phyloP scores from a whole-genome alignment of 169 alveolate genomes.

The Plasmodium berghei region DNA sequence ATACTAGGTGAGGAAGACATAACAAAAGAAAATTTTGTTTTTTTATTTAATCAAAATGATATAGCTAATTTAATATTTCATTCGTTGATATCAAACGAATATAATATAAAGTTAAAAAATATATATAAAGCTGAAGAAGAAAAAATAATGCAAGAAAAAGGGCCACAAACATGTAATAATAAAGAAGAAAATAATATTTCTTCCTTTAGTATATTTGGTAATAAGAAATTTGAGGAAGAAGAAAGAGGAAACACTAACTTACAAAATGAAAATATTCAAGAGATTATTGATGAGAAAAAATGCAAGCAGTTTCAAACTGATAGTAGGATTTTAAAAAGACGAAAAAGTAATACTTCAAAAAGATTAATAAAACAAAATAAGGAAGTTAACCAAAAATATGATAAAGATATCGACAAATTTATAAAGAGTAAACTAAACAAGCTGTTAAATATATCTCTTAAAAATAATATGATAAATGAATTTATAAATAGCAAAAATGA shows the following conservation, averaged over 20 bases:
- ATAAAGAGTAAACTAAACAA: constrained; percentile 17
- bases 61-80: constrained; percentile 11
- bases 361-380: background rate
- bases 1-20: background rate
- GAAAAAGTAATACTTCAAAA: background rate
- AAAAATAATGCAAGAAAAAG: constrained; percentile 6
- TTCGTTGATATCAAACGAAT: constrained; percentile 25
- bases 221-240: background rate
- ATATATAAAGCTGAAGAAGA: constrained; percentile 49
- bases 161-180: constrained; percentile 15
- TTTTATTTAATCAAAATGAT: constrained; percentile 8
- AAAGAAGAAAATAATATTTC: constrained; percentile 1
- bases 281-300: background rate
- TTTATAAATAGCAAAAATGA: constrained; percentile 49
- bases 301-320: background rate
- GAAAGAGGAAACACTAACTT: background rate
- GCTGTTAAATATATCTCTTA: background rate
- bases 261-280: background rate
- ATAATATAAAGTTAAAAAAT: constrained; percentile 3
- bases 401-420: constrained; percentile 34
- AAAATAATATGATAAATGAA: constrained; percentile 8
- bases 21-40: background rate
- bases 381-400: background rate
- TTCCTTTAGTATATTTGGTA: too few relatives aligned
- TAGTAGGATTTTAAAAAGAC: background rate